Conservation (phyloP, 163 green algal species). For the Scenedesmus sp. region DNA sequence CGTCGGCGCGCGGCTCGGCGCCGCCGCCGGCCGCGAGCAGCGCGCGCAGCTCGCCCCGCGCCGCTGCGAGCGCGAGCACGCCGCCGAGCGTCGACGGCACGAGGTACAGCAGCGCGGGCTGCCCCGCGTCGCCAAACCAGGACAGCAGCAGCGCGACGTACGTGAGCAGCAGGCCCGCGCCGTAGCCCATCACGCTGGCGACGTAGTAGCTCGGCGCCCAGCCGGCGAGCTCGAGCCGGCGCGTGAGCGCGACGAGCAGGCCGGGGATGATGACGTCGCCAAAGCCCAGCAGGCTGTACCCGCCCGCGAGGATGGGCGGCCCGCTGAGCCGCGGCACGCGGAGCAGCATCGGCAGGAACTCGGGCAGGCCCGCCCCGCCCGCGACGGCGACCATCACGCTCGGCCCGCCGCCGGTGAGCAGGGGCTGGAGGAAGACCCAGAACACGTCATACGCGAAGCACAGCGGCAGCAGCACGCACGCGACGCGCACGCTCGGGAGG, state of each 20-base stretch:
- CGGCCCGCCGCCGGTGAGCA: constrained; percentile 70
- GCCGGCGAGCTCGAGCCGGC: constrained; percentile 54
- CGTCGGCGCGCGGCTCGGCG: too few species aligned
- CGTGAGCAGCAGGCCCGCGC: constrained; percentile 79
- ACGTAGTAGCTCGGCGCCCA: constrained; percentile 60
- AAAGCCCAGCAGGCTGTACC: constrained; percentile 81
- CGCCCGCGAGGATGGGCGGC: constrained; percentile 20
- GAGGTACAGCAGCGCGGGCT: constrained; percentile 86
- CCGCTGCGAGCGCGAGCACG: constrained; percentile 53
- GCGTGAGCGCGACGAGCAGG: constrained; percentile 82
- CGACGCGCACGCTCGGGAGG: constrained; percentile 75
- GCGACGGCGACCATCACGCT: constrained; percentile 92
- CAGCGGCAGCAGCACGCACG: constrained; percentile 80
- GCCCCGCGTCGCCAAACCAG: constrained; percentile 64
- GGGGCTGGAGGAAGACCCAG: constrained; percentile 96
- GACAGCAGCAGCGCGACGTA: constrained; percentile 77
- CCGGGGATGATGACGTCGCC: constrained; percentile 94
- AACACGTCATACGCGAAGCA: constrained; percentile 93
- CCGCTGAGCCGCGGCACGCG: constrained; percentile 70
- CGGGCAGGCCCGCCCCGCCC: constrained; percentile 58
- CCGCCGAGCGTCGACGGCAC: constrained; percentile 85
- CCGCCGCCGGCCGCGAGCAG: constrained; percentile 52
- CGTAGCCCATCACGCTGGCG: constrained; percentile 64
- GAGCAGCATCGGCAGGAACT: constrained; percentile 88
- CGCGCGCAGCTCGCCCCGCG: constrained; percentile 60